Evolutionary conservation across 371 early-diverging fungal species (phyloP), one percentile per base, ranked within the genome.

Genomic region (Mortierella sp.): DNA sequence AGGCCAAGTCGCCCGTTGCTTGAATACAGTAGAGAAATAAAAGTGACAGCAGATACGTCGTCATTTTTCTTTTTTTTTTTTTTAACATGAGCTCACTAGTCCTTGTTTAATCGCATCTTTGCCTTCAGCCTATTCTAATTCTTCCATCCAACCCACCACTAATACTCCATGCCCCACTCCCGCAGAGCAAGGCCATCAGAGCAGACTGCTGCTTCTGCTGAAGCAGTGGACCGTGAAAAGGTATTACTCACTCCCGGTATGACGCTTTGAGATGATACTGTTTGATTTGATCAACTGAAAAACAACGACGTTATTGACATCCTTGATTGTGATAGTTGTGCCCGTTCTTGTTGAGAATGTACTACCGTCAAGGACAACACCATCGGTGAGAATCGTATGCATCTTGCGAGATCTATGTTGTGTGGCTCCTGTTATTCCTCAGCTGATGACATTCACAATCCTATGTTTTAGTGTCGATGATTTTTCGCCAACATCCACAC

Each of bases 311-410:
- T 32, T 49, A 32, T 32, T 17, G n/a, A 6, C 34, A 23, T 14
- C 39, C 3, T 28, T 39, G 14, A 9, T 49, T 19, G 6, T 19
- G 14, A 26, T 57, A 70, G 70, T 28, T 64, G 14, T 70, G 70
- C 42, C 70, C 70, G 11, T 70, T 70, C 56, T 53, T 70, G 7
- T 43, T 70, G 21, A 43, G 52, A 31, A 70, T 70, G 70, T 70
- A 70, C 50, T 70, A 70, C 39, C 26, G 48, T 19, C 54, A 21
- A 15, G 64, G 44, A n/a, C 55, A 51, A 11, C 60, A 59, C 19
- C 70, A 70, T 44, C 53, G 64, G 70, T 70, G 64, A 54, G 42
- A 26, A 17, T 52, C 17, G 21, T 42, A 41, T 56, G 41, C 27
- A 6, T 26, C 23, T 42, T n/a, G n/a, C n/a, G n/a, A n/a, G n/a